Base-by-base conservation (phyloP, 352 stramenopile species). In the Globisporangium emineosum region DNA sequence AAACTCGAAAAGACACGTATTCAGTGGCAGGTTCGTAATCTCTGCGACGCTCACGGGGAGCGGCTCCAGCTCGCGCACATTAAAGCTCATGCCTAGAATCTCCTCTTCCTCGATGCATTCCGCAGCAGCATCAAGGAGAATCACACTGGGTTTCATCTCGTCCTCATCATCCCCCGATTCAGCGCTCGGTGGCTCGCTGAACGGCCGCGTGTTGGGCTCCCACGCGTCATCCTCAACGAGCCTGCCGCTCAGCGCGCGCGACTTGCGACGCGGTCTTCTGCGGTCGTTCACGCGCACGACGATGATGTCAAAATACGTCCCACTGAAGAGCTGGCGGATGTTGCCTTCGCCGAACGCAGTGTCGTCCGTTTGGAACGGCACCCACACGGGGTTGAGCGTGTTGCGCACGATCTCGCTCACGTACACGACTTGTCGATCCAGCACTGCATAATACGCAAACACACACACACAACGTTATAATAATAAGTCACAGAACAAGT, bases 1-100 rank as follows among this genome's bases (percentile, higher is more conserved):
- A 60, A 93, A 90, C 67, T 93, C 84, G 15, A 93, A 88, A 12
- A 93, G 70, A 58, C 82, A 91, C 57, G 84, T 91, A 55, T 93
- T 93, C 54, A 93, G 62, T n/a, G 84, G 84, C 35, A 93, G 64
- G 50, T 88, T 93, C 25, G 72, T 69, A 54, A 90, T 67, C 45
- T 93, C 84, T 7, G 78, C 68, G 6, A 93, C 60, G 4, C 57
- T 62, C 53, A 89, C 74, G 2, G 84, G 84, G 21, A 93, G 73
- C 55, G 79, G 77, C 62, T 90, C 81, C 3, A 93, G 77, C 57
- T 93, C 84, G 49, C 74, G 73, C 45, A 91, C 72, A 17, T 73
- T 86, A 70, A 91, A 90, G 50, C 67, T 77, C 32, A 90, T 61
- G 61, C 65, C 71, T 27, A 91, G 61, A 35, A 93, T 75, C 40